Conservation (phyloP, 2,329 filamentous ascomycete species). For the Fusarium pininemorale region DNA sequence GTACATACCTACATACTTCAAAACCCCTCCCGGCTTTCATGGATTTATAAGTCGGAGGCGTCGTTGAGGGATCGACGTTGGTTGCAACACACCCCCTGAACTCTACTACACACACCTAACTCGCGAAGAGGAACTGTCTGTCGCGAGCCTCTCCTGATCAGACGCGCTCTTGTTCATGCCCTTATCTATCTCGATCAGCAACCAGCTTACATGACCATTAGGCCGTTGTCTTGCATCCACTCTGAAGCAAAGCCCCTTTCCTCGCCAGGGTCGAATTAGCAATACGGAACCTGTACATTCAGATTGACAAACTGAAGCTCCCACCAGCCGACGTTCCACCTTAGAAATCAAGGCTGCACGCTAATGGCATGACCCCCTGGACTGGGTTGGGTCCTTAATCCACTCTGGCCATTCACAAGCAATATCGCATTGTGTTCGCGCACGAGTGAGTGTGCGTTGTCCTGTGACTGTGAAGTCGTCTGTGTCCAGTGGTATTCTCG, state of each 20-base stretch:
- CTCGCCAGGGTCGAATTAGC: conserved; percentile 10
- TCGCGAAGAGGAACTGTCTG: conserved; percentile 8
- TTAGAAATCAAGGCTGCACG: conserved; percentile 25
- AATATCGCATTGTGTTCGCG: conserved; percentile 23
- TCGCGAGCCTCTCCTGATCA: conserved; percentile 25
- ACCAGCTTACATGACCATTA: not conserved
- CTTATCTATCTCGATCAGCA: conserved; percentile 2
- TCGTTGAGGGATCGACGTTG: conserved; percentile 30
- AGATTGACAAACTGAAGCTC: conserved; percentile 9
- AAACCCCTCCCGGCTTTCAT: not conserved
- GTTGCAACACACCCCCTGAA: conserved; percentile 30
- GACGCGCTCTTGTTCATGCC: conserved; percentile 16
- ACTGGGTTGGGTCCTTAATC: conserved; percentile 28
- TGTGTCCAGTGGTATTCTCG: not conserved
- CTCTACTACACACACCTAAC: conserved; percentile 24
- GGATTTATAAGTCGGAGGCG: conserved; percentile 15
- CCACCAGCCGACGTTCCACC: conserved; percentile 14
- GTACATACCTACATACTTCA: not conserved
- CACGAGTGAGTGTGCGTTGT: conserved; percentile 13
- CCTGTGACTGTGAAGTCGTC: not conserved
- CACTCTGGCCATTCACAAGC: conserved; percentile 25
- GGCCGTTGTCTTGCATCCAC: not conserved
- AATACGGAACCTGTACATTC: conserved; percentile 13
- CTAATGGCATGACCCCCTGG: conserved; percentile 27
- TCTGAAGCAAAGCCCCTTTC: conserved; percentile 7